Base-by-base conservation (phyloP, 257 asterid species). In the Echites panduratus region DNA sequence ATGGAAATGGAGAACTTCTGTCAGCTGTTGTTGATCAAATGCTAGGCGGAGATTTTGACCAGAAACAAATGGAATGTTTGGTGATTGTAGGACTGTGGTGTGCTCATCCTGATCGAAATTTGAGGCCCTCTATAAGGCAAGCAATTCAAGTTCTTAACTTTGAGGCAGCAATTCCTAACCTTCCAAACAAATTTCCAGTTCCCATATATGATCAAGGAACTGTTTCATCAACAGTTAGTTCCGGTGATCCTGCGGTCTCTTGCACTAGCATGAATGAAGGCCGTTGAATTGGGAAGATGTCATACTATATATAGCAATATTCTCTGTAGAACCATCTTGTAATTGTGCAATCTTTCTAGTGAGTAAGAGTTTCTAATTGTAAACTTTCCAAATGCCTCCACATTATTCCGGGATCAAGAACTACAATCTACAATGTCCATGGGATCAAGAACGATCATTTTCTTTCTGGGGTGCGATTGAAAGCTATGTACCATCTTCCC, bases 61-160 rank as follows among this genome's bases (percentile, higher is more conserved):
- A 52, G 3, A 75, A 83, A 75, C 84, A 83, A 72, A 69, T 68
- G 13, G 84, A 79, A 9, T 66, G 82, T 14, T 54, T 79, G 74
- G 40, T 79, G 79, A 72, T 45, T 0, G 81, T 73, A 2, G 86
- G 82, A 7, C 29, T 83, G 16, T 83, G 84, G 86, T 83, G 84
- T 58, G 79, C 80, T 45, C 80, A 79, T 52, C 86, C 84, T 0
- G 76, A 77, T 41, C 57, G 70, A 19, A 79, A 38, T 47, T 12
- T 67, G 12, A 83, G 86, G 72, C 86, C 86, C 48, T 74, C 84
- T 4, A 79, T 83, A 62, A 77, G 75, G 66, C 84, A 83, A 75
- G 86, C 82, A 49, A 75, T 75, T 73, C 87, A 78, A 35, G 84
- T 75, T 26, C 83, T 83, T 0, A 72, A 78, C 26, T 77, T 75